Base-by-base conservation (phyloP, 2,329 filamentous ascomycete species). In the Diaporthe destruens region DNA sequence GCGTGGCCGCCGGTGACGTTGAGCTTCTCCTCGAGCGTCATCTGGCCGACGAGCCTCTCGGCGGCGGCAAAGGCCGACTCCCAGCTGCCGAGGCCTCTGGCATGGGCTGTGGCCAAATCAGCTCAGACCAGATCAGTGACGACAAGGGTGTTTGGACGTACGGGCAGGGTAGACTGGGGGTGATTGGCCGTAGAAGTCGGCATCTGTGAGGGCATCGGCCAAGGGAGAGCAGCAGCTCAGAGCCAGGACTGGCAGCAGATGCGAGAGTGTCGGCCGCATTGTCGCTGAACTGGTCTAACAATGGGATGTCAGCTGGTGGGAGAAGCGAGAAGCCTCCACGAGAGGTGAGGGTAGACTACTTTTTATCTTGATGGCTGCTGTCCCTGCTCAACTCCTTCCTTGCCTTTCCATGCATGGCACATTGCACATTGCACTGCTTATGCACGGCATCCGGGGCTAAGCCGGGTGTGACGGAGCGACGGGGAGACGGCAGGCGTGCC, bases 11-110 rank as follows among this genome's bases (percentile, higher is more conserved):
- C 79, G 1, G 85, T 87, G 7, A 86, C 79, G 73, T 87, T 87
- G 44, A 82, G 89, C 78, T 91, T 92, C 77, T 93, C 91, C 16
- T 91, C 90, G 1, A 93, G 80, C 0, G 90, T 93, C 87, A 93
- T 88, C 67, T 88, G 86, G 36, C 82, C 81, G 12, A 92, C 90
- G 2, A 93, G 80, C 1, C 81, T 78, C 44, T 85, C 83, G 1
- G 91, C 91, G 74, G 87, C 89, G 55, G 81, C 80, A 77, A 92
- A 92, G 54, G 90, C 89, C 34, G 84, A 82, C 9, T 84, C 82
- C 91, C 91, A 93, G 70, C 69, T 76, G 59, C 77, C 74, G n/a
- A 72, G 68, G 16, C 81, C 75, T 47, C 69, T 77, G n/a, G 80
- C 80, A 2, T 78, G 73, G 70, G 71, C 73, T 74, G 47, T 74